Percentiles rank a stretch among this genome's conserved stretches.
Evolutionary conservation across 371 early-diverging fungal species (phyloP).

Genomic region (Spraguea lophii): DNA sequence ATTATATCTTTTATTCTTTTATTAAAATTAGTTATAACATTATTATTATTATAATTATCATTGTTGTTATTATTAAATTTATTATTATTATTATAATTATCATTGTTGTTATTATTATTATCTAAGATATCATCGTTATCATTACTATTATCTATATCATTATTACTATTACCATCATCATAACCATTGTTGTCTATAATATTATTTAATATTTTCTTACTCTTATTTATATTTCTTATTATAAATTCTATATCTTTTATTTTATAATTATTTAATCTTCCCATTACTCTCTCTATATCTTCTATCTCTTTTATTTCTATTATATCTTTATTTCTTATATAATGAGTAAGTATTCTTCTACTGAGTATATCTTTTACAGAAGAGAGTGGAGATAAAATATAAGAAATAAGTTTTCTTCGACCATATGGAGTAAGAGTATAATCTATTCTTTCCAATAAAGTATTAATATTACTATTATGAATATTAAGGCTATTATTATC

Average conservation of each 20-base stretch:
- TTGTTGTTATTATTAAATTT: background rate
- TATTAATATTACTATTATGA: constrained; percentile 5
- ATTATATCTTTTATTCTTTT: too few relatives aligned
- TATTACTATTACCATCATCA: background rate
- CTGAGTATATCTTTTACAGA: constrained; percentile 55
- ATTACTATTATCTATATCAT: too few relatives aligned
- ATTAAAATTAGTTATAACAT: background rate
- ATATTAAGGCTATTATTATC: background rate
- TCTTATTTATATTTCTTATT: background rate
- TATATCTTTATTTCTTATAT: constrained; percentile 47
- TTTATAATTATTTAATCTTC: constrained; percentile 58
- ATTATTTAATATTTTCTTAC: background rate
- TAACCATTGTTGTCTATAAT: background rate
- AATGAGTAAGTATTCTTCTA: constrained; percentile 65
- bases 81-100: too few relatives aligned
- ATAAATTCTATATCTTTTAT: constrained; percentile 44
- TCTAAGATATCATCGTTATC: too few relatives aligned
- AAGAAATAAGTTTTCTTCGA: constrained; percentile 53
- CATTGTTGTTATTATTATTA: too few relatives aligned
- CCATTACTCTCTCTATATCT: constrained; percentile 71
- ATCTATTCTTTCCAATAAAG: constrained; percentile 47
- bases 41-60: background rate
- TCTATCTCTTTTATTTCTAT: constrained; percentile 49
- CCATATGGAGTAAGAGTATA: constrained; percentile 68
- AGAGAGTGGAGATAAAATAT: constrained; percentile 75